phyloP scores from a whole-genome alignment of 2,329 filamentous ascomycete genomes.

The Cytospora mali region DNA sequence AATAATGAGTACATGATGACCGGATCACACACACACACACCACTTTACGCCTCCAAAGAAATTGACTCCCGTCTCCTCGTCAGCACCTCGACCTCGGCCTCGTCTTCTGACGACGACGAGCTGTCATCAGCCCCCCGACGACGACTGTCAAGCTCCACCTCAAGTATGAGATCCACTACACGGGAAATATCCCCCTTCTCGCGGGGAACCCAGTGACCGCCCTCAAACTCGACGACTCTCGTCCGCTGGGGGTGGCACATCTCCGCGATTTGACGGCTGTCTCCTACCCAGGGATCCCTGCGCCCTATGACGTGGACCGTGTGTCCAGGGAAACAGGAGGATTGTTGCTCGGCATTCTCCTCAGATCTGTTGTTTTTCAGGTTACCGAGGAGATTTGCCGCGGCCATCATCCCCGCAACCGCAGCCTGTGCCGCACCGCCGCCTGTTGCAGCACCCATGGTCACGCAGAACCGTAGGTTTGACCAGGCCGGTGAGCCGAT shows the following conservation, averaged over 20 bases:
- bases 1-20: too few species aligned
- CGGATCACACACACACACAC: too few species aligned
- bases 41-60: slow-evolving; percentile 3
- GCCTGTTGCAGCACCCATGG: slow-evolving; percentile 8
- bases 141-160: slow-evolving; percentile 8
- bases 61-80: slow-evolving; percentile 4
- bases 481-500: slow-evolving; percentile 19
- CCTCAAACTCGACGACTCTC: slow-evolving; percentile 30
- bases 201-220: slow-evolving; percentile 33
- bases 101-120: slow-evolving; percentile 9
- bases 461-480: slow-evolving; percentile 10
- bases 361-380: not conserved
- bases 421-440: slow-evolving; percentile 28
- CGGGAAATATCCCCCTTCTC: slow-evolving; percentile 28
- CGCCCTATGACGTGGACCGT: slow-evolving; percentile 31
- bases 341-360: not conserved
- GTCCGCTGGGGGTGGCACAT: slow-evolving; percentile 26
- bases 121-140: slow-evolving; percentile 7
- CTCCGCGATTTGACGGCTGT: slow-evolving; percentile 29
- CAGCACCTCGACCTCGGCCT: slow-evolving; percentile 10
- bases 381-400: slow-evolving; percentile 5
- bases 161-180: slow-evolving; percentile 22
- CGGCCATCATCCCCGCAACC: slow-evolving; percentile 24
- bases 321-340: slow-evolving; percentile 14
- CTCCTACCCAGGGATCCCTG: slow-evolving; percentile 28